Percentiles rank a stretch among this genome's conserved stretches.
Evolutionary conservation across 345 rosid genomes (phyloP).

Genomic region (Acer campestre): DNA sequence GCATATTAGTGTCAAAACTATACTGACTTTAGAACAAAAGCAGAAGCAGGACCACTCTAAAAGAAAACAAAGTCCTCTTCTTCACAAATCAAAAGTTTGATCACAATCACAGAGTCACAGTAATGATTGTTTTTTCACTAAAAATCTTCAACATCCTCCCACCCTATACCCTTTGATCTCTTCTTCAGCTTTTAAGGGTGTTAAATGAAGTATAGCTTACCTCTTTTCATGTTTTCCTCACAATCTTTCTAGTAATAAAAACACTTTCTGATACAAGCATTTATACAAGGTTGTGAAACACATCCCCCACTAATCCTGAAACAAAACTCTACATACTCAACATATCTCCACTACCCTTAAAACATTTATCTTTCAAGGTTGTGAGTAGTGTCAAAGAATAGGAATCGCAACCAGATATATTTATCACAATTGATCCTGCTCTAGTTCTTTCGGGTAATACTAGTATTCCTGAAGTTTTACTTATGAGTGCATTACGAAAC

Average conservation of each 20-base stretch:
- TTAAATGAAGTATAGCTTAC: not conserved
- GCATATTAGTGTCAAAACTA: conserved; percentile 8
- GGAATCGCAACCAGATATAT: conserved; percentile 13
- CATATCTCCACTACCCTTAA: not conserved
- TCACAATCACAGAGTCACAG: not conserved
- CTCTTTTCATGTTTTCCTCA: not conserved
- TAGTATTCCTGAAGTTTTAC: not conserved
- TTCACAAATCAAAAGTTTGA: not conserved
- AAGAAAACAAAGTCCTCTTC: not conserved
- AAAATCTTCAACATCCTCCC: conserved; percentile 9
- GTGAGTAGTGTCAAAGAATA: conserved; percentile 6
- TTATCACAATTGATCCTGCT: not conserved
- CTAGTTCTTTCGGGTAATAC: not conserved
- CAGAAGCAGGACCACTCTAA: conserved; percentile 7
- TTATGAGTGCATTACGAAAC: not conserved
- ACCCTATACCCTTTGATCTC: conserved; percentile 10
- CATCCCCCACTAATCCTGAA: not conserved
- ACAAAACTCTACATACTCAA: not conserved
- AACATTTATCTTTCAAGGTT: not conserved
- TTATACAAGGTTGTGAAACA: not conserved
- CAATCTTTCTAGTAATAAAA: not conserved
- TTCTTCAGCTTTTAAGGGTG: conserved; percentile 15
- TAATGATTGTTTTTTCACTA: not conserved
- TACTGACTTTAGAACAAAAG: not conserved
- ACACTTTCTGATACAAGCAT: conserved; percentile 11